A percentile compares a stretch with the other conserved stretches of the same genome.
Conservation (phyloP, 148 eudicot species). For the Suaeda aralocaspica region DNA sequence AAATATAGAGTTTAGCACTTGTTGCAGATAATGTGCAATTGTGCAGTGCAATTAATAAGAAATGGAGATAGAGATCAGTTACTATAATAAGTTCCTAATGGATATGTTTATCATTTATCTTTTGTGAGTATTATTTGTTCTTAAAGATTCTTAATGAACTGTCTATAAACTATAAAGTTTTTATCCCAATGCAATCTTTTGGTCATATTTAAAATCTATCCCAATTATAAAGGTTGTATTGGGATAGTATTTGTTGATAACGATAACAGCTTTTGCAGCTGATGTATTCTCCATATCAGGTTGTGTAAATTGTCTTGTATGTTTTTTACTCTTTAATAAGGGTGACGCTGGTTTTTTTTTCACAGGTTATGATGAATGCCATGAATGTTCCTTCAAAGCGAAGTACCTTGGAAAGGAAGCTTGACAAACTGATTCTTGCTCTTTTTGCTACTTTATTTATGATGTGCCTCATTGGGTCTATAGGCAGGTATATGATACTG, state of each 20-base stretch:
- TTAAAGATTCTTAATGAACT: no score
- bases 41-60: no score
- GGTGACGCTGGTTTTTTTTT: slow-evolving; percentile 20
- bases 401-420: slow-evolving; percentile 96
- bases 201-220: no score
- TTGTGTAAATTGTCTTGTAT: neutral
- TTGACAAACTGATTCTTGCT: slow-evolving; percentile 84
- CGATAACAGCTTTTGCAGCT: neutral
- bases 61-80: no score
- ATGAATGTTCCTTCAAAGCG: slow-evolving; percentile 98
- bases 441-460: slow-evolving; percentile 73
- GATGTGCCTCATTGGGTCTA: slow-evolving; percentile 91
- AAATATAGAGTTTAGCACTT: no score
- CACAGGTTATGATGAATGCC: slow-evolving; percentile 99
- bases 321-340: neutral
- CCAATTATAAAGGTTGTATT: no score
- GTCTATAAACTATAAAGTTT: no score
- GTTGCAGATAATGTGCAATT: no score
- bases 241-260: slow-evolving; percentile 1
- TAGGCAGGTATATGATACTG: slow-evolving; percentile 60
- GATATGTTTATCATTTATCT: no score
- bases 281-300: neutral
- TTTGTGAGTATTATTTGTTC: no score
- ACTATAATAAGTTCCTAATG: no score
- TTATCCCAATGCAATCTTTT: no score